These are phyloP conservation scores for Colletotrichum sp. DNA, from an alignment of 2,329 filamentous ascomycete genomes.

Conservation along the genomic window DNA sequence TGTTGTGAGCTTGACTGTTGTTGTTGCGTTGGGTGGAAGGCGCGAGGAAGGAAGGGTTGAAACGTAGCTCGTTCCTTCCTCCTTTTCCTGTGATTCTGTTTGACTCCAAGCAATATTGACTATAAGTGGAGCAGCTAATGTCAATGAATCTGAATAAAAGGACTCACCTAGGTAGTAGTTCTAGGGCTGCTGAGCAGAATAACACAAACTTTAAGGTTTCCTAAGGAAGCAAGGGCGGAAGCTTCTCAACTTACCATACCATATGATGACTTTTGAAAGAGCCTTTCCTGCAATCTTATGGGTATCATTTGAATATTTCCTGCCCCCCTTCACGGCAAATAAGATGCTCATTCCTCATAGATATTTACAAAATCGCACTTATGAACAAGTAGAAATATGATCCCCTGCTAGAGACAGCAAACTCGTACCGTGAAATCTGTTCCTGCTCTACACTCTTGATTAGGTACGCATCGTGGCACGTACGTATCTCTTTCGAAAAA, in stretches of 20 bases:
- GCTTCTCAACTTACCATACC: neutral
- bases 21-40: neutral
- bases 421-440: neutral
- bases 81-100: no score
- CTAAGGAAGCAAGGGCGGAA: neutral
- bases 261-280: no score
- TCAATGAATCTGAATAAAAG: neutral
- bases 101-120: neutral
- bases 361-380: neutral
- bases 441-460: neutral
- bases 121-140: neutral
- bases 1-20: neutral
- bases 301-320: neutral
- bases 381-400: fast-evolving
- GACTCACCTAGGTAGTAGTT: neutral
- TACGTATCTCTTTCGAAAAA: neutral
- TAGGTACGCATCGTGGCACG: neutral
- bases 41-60: neutral
- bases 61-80: neutral
- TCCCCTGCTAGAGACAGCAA: neutral
- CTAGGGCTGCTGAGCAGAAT: no score
- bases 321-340: neutral
- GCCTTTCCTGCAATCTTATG: neutral
- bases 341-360: neutral
- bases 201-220: no score